Conservation (phyloP, 805 yeast genomes). For the Ogataea saltuana region DNA sequence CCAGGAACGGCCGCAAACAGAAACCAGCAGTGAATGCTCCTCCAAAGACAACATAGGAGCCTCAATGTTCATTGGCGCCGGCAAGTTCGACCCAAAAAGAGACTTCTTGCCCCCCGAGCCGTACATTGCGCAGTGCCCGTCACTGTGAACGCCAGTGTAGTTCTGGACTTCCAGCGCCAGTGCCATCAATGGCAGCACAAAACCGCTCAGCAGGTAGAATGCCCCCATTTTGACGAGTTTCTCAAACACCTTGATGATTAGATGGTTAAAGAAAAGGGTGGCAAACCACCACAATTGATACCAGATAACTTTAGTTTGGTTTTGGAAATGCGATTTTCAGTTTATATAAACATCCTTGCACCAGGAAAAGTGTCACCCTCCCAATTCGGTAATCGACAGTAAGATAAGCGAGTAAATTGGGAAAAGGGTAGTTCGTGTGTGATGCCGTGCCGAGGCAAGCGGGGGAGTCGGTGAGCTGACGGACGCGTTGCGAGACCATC, state of each 20-base stretch:
- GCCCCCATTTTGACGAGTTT: neutral
- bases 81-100: constrained; percentile 75
- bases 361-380: too few species aligned
- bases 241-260: neutral
- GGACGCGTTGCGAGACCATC: too few species aligned
- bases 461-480: too few species aligned
- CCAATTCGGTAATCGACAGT: too few species aligned
- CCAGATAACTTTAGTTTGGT: too few species aligned
- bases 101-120: constrained; percentile 75
- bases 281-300: too few species aligned
- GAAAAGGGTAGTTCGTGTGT: too few species aligned
- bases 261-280: too few species aligned
- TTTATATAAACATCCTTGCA: too few species aligned
- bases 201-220: neutral
- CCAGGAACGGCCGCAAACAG: constrained; percentile 77
- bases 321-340: too few species aligned
- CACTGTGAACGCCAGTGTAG: constrained; percentile 31
- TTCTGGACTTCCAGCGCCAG: constrained; percentile 2
- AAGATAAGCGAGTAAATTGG: too few species aligned
- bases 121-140: constrained; percentile 56
- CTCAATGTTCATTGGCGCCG: constrained; percentile 63
- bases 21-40: constrained; percentile 46
- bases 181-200: neutral
- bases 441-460: too few species aligned
- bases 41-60: constrained; percentile 51